A percentile compares a stretch with the other conserved stretches of the same genome.
Conservation (phyloP, 345 rosid genomes). For the Brassica incana region DNA sequence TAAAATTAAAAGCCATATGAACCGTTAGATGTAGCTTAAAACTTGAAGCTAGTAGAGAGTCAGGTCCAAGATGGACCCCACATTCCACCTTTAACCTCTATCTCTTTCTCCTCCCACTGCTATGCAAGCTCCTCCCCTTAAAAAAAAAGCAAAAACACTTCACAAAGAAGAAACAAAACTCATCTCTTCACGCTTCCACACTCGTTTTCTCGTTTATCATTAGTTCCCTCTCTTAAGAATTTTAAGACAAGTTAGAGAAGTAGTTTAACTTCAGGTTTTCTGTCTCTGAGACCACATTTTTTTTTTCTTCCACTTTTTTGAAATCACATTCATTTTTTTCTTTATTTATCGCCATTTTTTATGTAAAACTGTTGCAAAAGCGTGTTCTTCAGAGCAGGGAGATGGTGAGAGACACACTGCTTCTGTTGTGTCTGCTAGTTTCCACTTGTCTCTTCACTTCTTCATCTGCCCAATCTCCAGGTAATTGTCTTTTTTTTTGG, state of each 20-base stretch:
- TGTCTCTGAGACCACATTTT: conserved; percentile 4
- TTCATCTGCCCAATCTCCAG: conserved; percentile 66
- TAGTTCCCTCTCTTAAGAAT: conserved; percentile 12
- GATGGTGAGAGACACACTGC: conserved; percentile 55
- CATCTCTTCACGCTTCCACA: conserved; percentile 11
- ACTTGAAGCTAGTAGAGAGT: conserved; percentile 13
- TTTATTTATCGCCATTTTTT: conserved; percentile 21
- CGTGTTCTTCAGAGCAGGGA: conserved; percentile 33
- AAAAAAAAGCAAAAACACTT: conserved; percentile 31
- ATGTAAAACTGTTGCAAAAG: conserved; percentile 27
- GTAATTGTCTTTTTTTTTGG: conserved; percentile 36
- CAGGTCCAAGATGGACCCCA: conserved; percentile 36
- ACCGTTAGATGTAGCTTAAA: conserved; percentile 30
- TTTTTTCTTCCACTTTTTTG: not conserved
- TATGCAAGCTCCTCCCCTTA: conserved; percentile 4
- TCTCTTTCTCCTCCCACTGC: conserved; percentile 15
- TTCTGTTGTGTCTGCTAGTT: conserved; percentile 34
- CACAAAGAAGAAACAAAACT: conserved; percentile 37
- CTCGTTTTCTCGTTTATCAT: not conserved
- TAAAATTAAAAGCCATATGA: not conserved
- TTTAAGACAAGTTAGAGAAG: not conserved
- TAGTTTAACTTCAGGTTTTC: conserved; percentile 2
- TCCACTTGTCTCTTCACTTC: conserved; percentile 44
- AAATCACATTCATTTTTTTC: conserved; percentile 14
- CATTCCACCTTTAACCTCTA: conserved; percentile 15